These are phyloP conservation scores for Apophysomyces ossiformis DNA, from an alignment of 371 early-diverging fungal species.

Conservation along the genomic window DNA sequence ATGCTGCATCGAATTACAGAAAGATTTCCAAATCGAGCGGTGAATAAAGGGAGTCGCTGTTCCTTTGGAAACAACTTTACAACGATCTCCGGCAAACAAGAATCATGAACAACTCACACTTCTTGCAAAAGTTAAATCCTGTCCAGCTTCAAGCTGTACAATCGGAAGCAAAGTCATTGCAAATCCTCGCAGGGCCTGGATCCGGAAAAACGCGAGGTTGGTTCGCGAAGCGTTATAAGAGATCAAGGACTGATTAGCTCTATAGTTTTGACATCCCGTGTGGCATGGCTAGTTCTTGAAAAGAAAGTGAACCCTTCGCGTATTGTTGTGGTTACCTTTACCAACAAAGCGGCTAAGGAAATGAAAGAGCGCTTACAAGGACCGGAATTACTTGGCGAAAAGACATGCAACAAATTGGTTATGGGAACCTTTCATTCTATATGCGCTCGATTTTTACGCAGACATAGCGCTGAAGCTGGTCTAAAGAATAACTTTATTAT, in stretches of 20 bases:
- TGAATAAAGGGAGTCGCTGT: no score
- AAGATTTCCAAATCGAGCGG: no score
- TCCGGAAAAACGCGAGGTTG: constrained; percentile 69
- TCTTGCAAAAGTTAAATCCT: constrained; percentile 26
- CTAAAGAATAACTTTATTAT: constrained; percentile 49
- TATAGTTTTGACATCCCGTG: constrained; percentile 49
- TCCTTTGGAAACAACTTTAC: no score
- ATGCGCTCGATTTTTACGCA: constrained; percentile 49
- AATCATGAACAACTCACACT: not conserved
- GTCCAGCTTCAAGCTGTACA: constrained; percentile 32
- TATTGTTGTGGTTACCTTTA: constrained; percentile 67
- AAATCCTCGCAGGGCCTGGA: constrained; percentile 67
- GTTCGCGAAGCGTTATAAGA: not conserved
- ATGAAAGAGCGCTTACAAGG: constrained; percentile 49
- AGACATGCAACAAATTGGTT: constrained; percentile 28
- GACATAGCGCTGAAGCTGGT: constrained; percentile 30
- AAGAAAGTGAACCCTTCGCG: constrained; percentile 36
- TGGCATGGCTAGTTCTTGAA: constrained; percentile 44
- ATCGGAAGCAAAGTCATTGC: constrained; percentile 35
- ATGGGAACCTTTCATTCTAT: constrained; percentile 67
- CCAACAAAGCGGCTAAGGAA: constrained; percentile 70
- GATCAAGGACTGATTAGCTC: constrained; percentile 23
- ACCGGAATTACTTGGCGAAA: constrained; percentile 27
- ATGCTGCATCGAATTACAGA: no score
- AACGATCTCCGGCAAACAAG: no score